These are phyloP conservation scores for Caryopteris hybrid DNA, from an alignment of 305 asterid species.

Conservation along the genomic window DNA sequence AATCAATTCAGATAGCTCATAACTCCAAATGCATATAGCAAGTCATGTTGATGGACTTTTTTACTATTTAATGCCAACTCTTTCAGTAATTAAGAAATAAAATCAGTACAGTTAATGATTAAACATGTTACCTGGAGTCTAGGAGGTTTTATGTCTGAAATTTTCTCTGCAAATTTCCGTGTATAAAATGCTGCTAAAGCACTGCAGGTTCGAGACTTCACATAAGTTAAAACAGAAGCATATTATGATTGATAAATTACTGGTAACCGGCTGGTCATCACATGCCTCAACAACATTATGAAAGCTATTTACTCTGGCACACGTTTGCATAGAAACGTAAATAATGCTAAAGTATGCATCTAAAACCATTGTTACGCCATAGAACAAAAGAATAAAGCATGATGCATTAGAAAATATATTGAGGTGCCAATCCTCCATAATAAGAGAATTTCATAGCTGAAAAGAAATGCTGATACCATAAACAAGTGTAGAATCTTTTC, in stretches of 20 bases:
- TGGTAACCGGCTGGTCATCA: conserved; percentile 9
- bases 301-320: background rate
- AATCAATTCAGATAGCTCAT: conserved; percentile 15
- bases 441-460: conserved; percentile 1
- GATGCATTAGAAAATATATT: conserved; percentile 6
- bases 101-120: conserved; percentile 21
- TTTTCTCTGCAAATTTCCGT: conserved; percentile 75
- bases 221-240: conserved; percentile 8
- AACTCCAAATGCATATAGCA: background rate
- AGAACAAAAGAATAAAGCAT: background rate
- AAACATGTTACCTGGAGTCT: conserved; percentile 70
- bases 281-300: conserved; percentile 3
- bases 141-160: conserved; percentile 77
- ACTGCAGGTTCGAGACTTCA: conserved; percentile 46
- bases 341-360: background rate
- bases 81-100: conserved; percentile 13
- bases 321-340: background rate
- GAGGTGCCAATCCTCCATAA: background rate
- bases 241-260: conserved; percentile 7
- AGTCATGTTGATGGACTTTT: background rate
- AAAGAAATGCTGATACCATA: conserved; percentile 5
- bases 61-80: background rate
- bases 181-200: conserved; percentile 94
- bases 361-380: background rate
- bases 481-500: background rate